A percentile compares a stretch with the other conserved stretches of the same genome.
phyloP scores from a whole-genome alignment of 2,329 filamentous ascomycete genomes.

The Fusarium gaditjirri region DNA sequence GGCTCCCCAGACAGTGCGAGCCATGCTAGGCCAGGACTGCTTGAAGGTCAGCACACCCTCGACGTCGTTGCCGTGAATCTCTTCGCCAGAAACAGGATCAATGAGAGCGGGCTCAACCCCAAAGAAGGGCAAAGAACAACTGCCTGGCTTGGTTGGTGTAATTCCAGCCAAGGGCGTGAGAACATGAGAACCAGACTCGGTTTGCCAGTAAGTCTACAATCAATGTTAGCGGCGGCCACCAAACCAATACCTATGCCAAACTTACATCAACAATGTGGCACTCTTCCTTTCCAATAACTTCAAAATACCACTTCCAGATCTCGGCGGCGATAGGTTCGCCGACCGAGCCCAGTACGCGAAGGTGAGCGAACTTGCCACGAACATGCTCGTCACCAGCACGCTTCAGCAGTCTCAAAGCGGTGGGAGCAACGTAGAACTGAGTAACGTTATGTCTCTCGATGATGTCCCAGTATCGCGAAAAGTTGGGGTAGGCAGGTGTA shows the following conservation, averaged over 20 bases:
- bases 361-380: constrained; percentile 86
- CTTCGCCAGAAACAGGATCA: constrained; percentile 92
- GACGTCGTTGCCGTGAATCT: constrained; percentile 94
- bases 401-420: constrained; percentile 91
- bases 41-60: constrained; percentile 98
- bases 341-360: constrained; percentile 92
- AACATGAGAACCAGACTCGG: constrained; percentile 95
- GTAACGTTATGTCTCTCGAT: constrained; percentile 95
- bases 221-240: constrained; percentile 27
- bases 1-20: constrained; percentile 95
- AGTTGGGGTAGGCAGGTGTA: constrained; percentile 96
- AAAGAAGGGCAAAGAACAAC: constrained; percentile 96
- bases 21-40: constrained; percentile 98
- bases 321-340: constrained; percentile 98
- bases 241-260: constrained; percentile 40
- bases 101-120: constrained; percentile 98
- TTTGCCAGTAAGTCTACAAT: constrained; percentile 97
- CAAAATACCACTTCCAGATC: constrained; percentile 99
- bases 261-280: constrained; percentile 94
- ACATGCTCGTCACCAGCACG: constrained; percentile 94
- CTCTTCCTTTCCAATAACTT: constrained; percentile 92
- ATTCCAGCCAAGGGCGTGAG: constrained; percentile 93
- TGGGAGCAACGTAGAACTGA: constrained; percentile 98
- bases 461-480: constrained; percentile 98
- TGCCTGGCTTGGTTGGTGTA: constrained; percentile 96